A percentile compares a stretch with the other conserved stretches of the same genome.
Evolutionary conservation across 257 asterid genomes (phyloP).

Genomic region (Penstemon davidsonii): DNA sequence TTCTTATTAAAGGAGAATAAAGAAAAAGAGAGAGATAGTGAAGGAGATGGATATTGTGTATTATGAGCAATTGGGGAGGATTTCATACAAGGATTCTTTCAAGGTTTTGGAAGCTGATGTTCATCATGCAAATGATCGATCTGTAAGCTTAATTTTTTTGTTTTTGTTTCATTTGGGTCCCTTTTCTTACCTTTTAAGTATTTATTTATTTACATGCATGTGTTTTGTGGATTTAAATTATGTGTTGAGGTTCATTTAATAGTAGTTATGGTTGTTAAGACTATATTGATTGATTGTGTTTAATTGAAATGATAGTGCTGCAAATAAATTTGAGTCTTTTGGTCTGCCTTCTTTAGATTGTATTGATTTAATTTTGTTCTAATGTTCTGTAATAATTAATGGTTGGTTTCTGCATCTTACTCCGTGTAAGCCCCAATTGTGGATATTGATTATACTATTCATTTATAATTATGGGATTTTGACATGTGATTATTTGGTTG

Average conservation of each 20-base stretch:
- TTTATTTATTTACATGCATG: conserved; percentile 9
- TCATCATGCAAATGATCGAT: conserved; percentile 73
- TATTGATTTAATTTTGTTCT: background rate
- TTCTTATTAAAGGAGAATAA: conserved; percentile 28
- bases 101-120: conserved; percentile 79
- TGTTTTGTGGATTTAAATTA: conserved; percentile 16
- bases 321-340: conserved; percentile 12
- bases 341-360: conserved; percentile 6
- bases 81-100: conserved; percentile 66
- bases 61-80: conserved; percentile 65
- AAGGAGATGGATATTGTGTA: conserved; percentile 57
- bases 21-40: conserved; percentile 5
- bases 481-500: conserved; percentile 27
- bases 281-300: conserved; percentile 27
- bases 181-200: background rate
- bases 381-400: background rate
- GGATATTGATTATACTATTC: background rate
- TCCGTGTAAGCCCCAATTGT: conserved; percentile 5
- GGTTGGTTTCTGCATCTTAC: background rate
- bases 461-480: background rate
- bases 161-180: conserved; percentile 12
- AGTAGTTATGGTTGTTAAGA: conserved; percentile 6
- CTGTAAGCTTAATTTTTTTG: conserved; percentile 50
- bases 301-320: conserved; percentile 7
- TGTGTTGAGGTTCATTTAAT: background rate